Percentiles rank a stretch among this genome's conserved stretches.
Evolutionary conservation across 2,329 filamentous ascomycete species (phyloP).

Genomic region (Cytospora piceicola): DNA sequence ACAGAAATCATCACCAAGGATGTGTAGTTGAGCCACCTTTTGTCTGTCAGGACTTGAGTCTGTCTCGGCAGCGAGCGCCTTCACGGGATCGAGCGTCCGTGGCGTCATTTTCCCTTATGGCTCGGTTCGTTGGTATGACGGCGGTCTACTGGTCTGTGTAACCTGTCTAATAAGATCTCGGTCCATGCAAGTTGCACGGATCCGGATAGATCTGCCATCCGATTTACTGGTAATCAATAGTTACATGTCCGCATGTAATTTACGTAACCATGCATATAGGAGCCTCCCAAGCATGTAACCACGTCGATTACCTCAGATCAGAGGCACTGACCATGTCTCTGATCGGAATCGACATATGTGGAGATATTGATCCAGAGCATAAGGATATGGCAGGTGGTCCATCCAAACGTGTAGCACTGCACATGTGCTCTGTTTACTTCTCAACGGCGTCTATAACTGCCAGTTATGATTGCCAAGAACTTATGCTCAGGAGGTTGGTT

Average conservation of each 20-base stretch:
- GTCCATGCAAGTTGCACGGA: not conserved
- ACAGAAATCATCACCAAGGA: not conserved
- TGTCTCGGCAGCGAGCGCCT: slow-evolving; percentile 4
- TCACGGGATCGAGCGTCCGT: not conserved
- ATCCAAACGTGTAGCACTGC: not conserved
- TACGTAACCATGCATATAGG: no score
- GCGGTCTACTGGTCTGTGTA: not conserved
- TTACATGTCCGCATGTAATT: no score
- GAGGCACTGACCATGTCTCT: not conserved
- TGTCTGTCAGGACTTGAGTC: not conserved
- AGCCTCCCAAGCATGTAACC: not conserved
- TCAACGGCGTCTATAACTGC: not conserved
- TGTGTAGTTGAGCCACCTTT: not conserved
- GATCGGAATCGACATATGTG: not conserved
- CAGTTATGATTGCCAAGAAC: not conserved
- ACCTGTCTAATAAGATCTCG: not conserved
- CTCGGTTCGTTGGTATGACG: not conserved
- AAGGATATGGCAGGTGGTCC: not conserved
- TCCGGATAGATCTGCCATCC: slow-evolving; percentile 1
- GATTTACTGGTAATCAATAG: not conserved
- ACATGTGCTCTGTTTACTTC: not conserved
- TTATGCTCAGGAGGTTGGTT: not conserved
- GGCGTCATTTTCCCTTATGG: not conserved
- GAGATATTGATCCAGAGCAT: not conserved
- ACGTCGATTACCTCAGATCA: not conserved